phyloP scores from a whole-genome alignment of 2,329 filamentous ascomycete species.

The Phoma sp. region DNA sequence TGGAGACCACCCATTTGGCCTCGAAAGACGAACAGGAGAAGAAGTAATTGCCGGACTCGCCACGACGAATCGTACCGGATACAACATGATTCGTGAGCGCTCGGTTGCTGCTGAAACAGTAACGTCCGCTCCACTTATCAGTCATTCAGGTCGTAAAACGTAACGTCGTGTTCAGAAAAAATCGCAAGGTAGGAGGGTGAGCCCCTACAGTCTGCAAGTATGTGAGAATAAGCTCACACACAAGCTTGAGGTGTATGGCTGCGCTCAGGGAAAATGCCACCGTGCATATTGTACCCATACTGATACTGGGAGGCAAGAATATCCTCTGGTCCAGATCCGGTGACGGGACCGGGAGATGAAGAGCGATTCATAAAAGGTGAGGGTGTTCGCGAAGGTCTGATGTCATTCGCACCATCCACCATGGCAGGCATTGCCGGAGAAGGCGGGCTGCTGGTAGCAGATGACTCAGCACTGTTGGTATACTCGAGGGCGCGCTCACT shows the following conservation, averaged over 20 bases:
- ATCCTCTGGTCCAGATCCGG: constrained; percentile 49
- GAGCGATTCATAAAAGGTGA: constrained; percentile 49
- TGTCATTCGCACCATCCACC: constrained; percentile 51
- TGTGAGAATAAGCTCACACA: constrained; percentile 31
- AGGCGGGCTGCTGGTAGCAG: constrained; percentile 46
- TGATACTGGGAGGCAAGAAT: constrained; percentile 51
- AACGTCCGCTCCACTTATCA: constrained; percentile 46
- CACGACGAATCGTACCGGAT: constrained; percentile 37
- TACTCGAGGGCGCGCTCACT: constrained; percentile 42
- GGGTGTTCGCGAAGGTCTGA: constrained; percentile 31
- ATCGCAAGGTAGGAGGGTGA: constrained; percentile 36
- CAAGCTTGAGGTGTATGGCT: constrained; percentile 53
- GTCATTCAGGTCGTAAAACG: constrained; percentile 42
- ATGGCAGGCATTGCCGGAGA: constrained; percentile 41
- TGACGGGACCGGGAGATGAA: constrained; percentile 51
- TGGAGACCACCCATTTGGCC: constrained; percentile 22
- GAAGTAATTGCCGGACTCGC: constrained; percentile 29
- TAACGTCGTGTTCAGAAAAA: constrained; percentile 45
- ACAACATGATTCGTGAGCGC: constrained; percentile 45
- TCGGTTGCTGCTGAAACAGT: constrained; percentile 25
- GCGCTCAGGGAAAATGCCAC: constrained; percentile 52
- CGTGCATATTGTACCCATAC: constrained; percentile 49
- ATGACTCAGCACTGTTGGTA: constrained; percentile 38
- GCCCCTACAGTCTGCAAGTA: constrained; percentile 9
- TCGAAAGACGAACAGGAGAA: constrained; percentile 17